Percentiles rank a stretch among this genome's conserved stretches.
Conservation (phyloP, 352 stramenopile species). For the Pythium biforme region DNA sequence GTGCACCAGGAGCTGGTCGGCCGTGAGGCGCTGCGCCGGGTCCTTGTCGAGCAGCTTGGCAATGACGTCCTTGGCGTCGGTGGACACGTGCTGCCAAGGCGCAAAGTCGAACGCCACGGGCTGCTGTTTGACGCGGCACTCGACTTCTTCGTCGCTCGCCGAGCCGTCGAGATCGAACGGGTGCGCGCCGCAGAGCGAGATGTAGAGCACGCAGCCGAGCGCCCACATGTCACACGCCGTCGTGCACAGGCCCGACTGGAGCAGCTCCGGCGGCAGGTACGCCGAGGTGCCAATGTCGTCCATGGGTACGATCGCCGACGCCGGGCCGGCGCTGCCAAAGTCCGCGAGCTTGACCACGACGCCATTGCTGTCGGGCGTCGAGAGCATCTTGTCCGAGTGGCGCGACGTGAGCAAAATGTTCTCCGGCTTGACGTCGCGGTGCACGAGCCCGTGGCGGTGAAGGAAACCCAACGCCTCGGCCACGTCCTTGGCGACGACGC, state of each 20-base stretch:
- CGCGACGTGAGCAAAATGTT: slow-evolving; percentile 65
- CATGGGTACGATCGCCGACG: slow-evolving; percentile 26
- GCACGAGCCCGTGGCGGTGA: slow-evolving; percentile 65
- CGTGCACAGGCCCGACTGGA: slow-evolving; percentile 51
- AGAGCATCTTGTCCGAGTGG: slow-evolving; percentile 27
- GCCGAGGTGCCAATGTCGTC: slow-evolving; percentile 75
- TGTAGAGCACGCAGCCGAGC: slow-evolving; percentile 93
- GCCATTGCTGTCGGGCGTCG: slow-evolving; percentile 13
- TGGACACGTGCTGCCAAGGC: slow-evolving; percentile 72
- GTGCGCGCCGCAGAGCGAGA: slow-evolving; percentile 91
- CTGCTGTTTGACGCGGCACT: slow-evolving; percentile 64
- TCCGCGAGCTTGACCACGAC: slow-evolving; percentile 67
- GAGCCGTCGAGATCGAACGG: slow-evolving; percentile 91
- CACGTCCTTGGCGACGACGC: slow-evolving; percentile 52
- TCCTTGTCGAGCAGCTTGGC: slow-evolving; percentile 83
- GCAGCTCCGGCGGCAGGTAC: slow-evolving; percentile 67
- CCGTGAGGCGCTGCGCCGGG: slow-evolving; percentile 79
- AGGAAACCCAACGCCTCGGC: slow-evolving; percentile 65
- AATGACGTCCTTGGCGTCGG: slow-evolving; percentile 90
- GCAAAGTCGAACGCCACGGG: slow-evolving; percentile 53
- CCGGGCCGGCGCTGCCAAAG: slow-evolving; percentile 74
- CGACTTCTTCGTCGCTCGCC: slow-evolving; percentile 82
- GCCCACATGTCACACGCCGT: slow-evolving; percentile 79
- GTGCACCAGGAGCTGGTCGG: slow-evolving; percentile 90
- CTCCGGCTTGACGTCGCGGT: slow-evolving; percentile 85